These are phyloP conservation scores for Mycena citricolor DNA, from an alignment of 1,284 basidiomycete genomes.

Conservation along the genomic window DNA sequence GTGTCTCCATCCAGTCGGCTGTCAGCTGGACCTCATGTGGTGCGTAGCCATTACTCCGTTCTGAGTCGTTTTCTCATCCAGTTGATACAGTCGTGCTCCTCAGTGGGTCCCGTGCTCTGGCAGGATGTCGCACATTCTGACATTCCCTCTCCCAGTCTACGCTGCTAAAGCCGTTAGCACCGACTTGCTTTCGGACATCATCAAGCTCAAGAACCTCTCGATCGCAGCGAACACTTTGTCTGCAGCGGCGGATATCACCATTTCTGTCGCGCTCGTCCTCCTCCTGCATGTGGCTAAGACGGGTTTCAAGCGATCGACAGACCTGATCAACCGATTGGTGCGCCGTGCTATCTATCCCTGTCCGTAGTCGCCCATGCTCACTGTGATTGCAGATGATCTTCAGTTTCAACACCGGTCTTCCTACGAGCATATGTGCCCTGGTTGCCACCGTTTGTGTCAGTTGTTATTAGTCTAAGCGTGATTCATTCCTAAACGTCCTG, in stretches of 20 bases:
- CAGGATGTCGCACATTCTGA: too few relatives aligned
- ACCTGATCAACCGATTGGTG: constrained; percentile 25
- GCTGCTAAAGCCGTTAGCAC: constrained; percentile 18
- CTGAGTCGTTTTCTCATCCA: background rate
- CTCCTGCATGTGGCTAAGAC: constrained; percentile 24
- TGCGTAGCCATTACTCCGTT: background rate
- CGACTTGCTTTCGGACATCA: too few relatives aligned
- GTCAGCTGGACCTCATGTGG: constrained; percentile 22
- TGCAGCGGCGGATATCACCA: constrained; percentile 17
- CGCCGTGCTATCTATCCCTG: background rate
- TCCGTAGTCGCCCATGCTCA: background rate
- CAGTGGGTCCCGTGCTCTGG: background rate
- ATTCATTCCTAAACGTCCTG: too few relatives aligned
- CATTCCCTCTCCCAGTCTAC: too few relatives aligned
- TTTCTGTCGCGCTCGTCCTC: constrained; percentile 21
- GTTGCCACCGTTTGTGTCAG: constrained; percentile 20
- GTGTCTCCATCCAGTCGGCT: constrained; percentile 5
- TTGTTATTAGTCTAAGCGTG: too few relatives aligned
- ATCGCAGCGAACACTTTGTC: constrained; percentile 15
- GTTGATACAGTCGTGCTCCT: background rate
- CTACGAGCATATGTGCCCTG: constrained; percentile 22
- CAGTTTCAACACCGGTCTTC: constrained; percentile 26
- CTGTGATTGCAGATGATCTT: constrained; percentile 22
- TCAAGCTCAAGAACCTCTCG: constrained; percentile 12
- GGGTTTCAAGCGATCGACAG: constrained; percentile 24